These are phyloP conservation scores for Paraphaeosphaeria minitans DNA, from an alignment of 2,329 filamentous ascomycete species.

Conservation along the genomic window DNA sequence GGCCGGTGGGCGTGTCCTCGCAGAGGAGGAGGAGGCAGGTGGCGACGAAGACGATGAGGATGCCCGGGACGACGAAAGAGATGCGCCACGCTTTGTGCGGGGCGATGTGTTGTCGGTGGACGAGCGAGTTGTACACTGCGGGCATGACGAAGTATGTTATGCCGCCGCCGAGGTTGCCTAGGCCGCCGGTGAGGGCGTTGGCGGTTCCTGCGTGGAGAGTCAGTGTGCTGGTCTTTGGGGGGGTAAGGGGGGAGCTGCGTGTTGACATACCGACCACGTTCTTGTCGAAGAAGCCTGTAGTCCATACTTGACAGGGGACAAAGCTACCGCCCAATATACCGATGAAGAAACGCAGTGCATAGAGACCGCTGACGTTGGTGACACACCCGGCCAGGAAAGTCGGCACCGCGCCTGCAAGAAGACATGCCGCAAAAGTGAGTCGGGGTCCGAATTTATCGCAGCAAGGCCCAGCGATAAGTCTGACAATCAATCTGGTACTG, in stretches of 20 bases:
- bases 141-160: conserved; percentile 76
- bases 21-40: conserved; percentile 71
- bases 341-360: conserved; percentile 76
- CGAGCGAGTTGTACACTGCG: conserved; percentile 76
- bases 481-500: conserved; percentile 63
- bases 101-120: conserved; percentile 58
- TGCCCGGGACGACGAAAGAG: conserved; percentile 79
- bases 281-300: conserved; percentile 89
- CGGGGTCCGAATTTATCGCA: conserved; percentile 84
- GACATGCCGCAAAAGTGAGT: conserved; percentile 73
- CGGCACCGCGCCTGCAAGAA: conserved; percentile 78
- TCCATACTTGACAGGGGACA: conserved; percentile 88
- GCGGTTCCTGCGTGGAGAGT: conserved; percentile 58
- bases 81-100: conserved; percentile 78
- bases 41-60: conserved; percentile 70
- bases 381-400: conserved; percentile 80
- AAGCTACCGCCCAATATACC: conserved; percentile 77
- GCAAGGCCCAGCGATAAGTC: conserved; percentile 75
- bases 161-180: conserved; percentile 36
- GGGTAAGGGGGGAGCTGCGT: not conserved
- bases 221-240: not conserved
- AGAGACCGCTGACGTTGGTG: conserved; percentile 67
- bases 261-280: conserved; percentile 74
- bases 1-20: conserved; percentile 79
- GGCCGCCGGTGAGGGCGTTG: conserved; percentile 75